These are phyloP conservation scores for Rhinocladiella similis DNA, from an alignment of 2,329 filamentous ascomycete genomes.

Conservation along the genomic window DNA sequence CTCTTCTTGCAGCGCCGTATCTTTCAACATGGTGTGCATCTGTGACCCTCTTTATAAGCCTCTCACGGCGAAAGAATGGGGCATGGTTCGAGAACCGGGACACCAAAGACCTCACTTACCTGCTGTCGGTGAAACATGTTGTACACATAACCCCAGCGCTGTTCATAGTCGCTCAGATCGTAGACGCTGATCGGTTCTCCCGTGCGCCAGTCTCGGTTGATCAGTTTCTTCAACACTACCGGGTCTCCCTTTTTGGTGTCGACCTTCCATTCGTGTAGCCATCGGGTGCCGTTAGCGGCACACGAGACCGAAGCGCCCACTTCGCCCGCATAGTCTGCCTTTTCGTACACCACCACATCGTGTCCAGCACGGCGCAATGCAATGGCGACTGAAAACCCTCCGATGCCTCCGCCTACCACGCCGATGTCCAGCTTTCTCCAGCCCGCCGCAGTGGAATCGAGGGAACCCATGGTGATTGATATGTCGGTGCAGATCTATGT, in stretches of 20 bases:
- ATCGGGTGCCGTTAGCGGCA: constrained; percentile 69
- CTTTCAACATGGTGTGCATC: constrained; percentile 68
- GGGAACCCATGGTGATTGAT: too few relatives aligned
- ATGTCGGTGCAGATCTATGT: too few relatives aligned
- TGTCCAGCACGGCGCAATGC: constrained; percentile 56
- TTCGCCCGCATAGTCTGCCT: constrained; percentile 65
- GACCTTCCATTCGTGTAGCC: constrained; percentile 68
- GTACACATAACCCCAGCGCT: constrained; percentile 65
- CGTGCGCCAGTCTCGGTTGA: constrained; percentile 70
- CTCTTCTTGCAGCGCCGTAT: constrained; percentile 54
- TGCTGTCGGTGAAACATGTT: constrained; percentile 71
- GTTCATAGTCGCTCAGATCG: constrained; percentile 63
- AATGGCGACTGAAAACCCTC: constrained; percentile 53
- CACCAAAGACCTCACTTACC: too few relatives aligned
- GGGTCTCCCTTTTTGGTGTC: constrained; percentile 65
- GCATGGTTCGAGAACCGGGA: too few relatives aligned
- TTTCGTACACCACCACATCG: constrained; percentile 64
- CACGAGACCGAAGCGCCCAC: constrained; percentile 68
- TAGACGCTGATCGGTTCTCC: constrained; percentile 66
- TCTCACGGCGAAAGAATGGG: too few relatives aligned
- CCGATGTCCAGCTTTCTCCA: constrained; percentile 33
- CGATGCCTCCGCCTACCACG: constrained; percentile 55
- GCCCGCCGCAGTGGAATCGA: background rate
- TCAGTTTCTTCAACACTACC: constrained; percentile 65
- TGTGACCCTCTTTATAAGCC: too few relatives aligned